Evolutionary conservation across 1,284 basidiomycete genomes (phyloP).

Genomic region (Naganishia sp.): DNA sequence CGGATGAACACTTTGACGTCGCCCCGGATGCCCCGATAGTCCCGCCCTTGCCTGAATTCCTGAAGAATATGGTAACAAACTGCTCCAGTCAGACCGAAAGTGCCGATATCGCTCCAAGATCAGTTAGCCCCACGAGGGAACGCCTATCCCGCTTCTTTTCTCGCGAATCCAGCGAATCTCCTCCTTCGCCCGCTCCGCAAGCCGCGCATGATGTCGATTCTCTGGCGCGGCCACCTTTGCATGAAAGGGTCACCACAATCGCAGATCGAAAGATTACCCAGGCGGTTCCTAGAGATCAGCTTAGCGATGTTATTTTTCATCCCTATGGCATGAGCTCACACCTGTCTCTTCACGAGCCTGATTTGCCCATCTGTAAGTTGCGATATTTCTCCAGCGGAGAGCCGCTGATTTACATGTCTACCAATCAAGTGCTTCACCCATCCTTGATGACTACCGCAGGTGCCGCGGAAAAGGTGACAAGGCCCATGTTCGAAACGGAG

Average conservation of each 20-base stretch:
- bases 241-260: constrained; percentile 19
- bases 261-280: constrained; percentile 22
- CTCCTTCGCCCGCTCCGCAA: neutral
- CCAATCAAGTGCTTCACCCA: constrained; percentile 1
- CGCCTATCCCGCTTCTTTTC: constrained; percentile 12
- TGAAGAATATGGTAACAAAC: neutral
- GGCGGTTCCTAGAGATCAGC: constrained; percentile 7
- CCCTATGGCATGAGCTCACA: constrained; percentile 13
- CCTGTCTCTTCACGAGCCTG: constrained; percentile 20
- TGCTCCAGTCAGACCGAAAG: neutral
- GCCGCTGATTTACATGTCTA: neutral
- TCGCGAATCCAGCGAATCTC: neutral
- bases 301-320: neutral
- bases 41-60: constrained; percentile 12
- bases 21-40: neutral
- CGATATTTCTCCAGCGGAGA: neutral
- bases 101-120: neutral
- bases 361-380: constrained; percentile 13
- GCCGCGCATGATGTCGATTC: neutral
- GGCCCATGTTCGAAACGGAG: constrained; percentile 7
- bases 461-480: constrained; percentile 12
- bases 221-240: constrained; percentile 7
- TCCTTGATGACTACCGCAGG: constrained; percentile 13
- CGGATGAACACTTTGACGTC: neutral
- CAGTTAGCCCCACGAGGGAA: neutral